Conservation (phyloP, 169 alveolate species). For the Eimeria tenella region DNA sequence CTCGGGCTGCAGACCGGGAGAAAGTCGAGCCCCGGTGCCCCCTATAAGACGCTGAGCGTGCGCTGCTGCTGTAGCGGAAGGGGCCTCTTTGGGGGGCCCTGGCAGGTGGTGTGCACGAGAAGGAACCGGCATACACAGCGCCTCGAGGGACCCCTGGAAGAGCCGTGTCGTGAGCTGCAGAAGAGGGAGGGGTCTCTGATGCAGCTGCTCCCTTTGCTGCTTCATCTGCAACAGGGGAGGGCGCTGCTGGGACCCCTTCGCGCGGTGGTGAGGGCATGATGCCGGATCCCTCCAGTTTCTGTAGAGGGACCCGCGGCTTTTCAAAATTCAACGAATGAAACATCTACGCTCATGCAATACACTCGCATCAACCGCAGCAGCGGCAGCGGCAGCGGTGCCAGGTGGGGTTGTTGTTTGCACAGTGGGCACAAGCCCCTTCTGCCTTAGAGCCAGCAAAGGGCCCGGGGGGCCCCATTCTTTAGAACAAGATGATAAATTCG, state of each 20-base stretch:
- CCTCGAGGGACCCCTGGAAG: no score
- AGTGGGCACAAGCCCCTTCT: no score
- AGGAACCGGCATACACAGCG: background rate
- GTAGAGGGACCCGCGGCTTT: background rate
- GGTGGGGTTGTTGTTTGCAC: background rate
- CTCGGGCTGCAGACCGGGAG: background rate
- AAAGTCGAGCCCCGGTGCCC: background rate
- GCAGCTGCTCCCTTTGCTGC: background rate
- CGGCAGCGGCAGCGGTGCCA: background rate
- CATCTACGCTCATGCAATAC: background rate
- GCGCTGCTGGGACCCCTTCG: background rate
- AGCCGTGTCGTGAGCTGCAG: no score
- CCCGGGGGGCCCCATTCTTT: no score
- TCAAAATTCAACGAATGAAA: background rate
- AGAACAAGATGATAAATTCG: no score
- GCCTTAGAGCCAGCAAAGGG: no score
- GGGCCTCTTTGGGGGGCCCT: background rate
- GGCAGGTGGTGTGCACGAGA: background rate
- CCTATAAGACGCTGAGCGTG: background rate
- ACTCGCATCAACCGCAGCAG: background rate
- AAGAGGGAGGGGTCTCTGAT: background rate
- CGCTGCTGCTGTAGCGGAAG: background rate
- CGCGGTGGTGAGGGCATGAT: background rate
- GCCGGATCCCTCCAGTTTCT: background rate
- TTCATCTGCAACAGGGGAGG: background rate